Percentiles rank a stretch among this genome's conserved stretches.
These are phyloP conservation scores for Tuber microsphaerosporum DNA, from an alignment of 495 filamentous ascomycete genomes.

Conservation along the genomic window DNA sequence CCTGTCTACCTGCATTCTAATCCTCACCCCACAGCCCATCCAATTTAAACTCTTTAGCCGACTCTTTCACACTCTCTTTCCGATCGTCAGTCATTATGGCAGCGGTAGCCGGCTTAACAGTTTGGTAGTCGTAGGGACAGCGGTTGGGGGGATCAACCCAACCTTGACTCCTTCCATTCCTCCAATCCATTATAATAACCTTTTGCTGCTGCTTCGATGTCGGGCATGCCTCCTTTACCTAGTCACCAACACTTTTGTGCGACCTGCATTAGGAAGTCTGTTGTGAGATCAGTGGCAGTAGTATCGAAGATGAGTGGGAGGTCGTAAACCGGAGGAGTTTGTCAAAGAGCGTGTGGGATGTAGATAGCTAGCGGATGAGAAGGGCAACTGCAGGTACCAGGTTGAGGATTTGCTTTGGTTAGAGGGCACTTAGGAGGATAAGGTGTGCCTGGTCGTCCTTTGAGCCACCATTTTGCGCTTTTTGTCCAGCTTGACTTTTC, in stretches of 20 bases:
- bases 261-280: slow-evolving; percentile 90
- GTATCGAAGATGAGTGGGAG: slow-evolving; percentile 59
- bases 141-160: slow-evolving; percentile 68
- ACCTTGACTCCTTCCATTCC: slow-evolving; percentile 89
- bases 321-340: slow-evolving; percentile 72
- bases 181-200: slow-evolving; percentile 89
- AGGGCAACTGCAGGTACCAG: slow-evolving; percentile 77
- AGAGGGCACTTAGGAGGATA: slow-evolving; percentile 80
- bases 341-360: slow-evolving; percentile 59
- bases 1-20: slow-evolving; percentile 43
- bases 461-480: slow-evolving; percentile 71
- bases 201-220: slow-evolving; percentile 76
- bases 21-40: slow-evolving; percentile 80
- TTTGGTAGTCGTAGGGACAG: slow-evolving; percentile 40
- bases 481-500: slow-evolving; percentile 87
- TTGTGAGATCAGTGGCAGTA: slow-evolving; percentile 63
- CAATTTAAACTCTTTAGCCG: slow-evolving; percentile 92
- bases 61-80: slow-evolving; percentile 84
- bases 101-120: slow-evolving; percentile 26
- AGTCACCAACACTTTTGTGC: slow-evolving; percentile 84
- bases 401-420: slow-evolving; percentile 88
- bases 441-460: slow-evolving; percentile 76
- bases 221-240: slow-evolving; percentile 83
- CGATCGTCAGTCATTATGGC: slow-evolving; percentile 53
- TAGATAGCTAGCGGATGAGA: slow-evolving; percentile 67